Conservation (phyloP, 495 filamentous ascomycete genomes). For the Podospora didyma region DNA sequence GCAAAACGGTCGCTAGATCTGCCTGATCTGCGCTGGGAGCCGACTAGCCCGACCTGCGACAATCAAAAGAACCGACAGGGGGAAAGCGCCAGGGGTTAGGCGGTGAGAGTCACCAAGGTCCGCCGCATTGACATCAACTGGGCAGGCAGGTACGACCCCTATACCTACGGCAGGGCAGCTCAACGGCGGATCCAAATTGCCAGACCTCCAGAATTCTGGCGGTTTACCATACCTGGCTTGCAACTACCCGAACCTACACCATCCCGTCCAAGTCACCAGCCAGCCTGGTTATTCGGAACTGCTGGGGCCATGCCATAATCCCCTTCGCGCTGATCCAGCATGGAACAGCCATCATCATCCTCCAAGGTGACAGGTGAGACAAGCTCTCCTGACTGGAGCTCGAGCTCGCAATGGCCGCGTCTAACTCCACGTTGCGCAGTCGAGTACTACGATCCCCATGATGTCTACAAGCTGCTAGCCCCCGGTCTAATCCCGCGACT, state of each 20-base stretch:
- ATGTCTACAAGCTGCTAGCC: slow-evolving; percentile 76
- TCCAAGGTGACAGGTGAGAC: slow-evolving; percentile 67
- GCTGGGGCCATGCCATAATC: slow-evolving; percentile 27
- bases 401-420: not conserved
- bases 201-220: too few relatives aligned
- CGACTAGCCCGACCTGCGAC: too few relatives aligned
- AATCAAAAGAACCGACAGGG: not conserved
- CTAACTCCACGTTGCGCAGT: slow-evolving; percentile 29
- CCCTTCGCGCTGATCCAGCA: slow-evolving; percentile 33
- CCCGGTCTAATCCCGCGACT: slow-evolving; percentile 71
- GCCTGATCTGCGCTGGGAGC: too few relatives aligned
- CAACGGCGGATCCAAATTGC: too few relatives aligned
- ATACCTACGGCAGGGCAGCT: too few relatives aligned
- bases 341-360: slow-evolving; percentile 61
- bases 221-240: too few relatives aligned
- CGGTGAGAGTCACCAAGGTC: slow-evolving; percentile 4
- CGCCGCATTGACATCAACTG: not conserved
- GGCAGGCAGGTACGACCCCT: not conserved
- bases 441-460: slow-evolving; percentile 85
- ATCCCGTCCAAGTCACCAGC: not conserved
- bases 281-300: not conserved
- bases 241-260: too few relatives aligned
- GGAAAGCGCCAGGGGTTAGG: not conserved
- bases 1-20: too few relatives aligned
- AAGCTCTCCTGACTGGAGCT: not conserved